Conservation (phyloP, 2,329 filamentous ascomycete genomes). For the Elsinoe arachidis region DNA sequence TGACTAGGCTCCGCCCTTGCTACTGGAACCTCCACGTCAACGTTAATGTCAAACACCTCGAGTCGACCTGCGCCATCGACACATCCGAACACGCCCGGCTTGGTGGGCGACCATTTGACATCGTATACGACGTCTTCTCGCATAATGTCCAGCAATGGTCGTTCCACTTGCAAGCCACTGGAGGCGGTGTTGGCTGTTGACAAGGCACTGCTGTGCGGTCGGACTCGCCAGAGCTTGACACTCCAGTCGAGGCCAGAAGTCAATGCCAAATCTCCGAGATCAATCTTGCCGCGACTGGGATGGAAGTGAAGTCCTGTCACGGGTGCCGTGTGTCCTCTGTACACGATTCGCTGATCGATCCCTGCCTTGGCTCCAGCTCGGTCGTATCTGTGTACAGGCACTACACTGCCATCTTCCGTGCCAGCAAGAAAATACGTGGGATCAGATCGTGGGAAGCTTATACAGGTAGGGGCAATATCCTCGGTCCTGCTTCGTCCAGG, state of each 20-base stretch:
- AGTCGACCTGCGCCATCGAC: conserved; percentile 88
- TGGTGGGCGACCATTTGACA: conserved; percentile 86
- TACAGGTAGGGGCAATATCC: conserved; percentile 86
- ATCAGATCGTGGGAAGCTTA: conserved; percentile 89
- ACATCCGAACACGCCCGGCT: conserved; percentile 87
- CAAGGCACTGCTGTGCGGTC: conserved; percentile 48
- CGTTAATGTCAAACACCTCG: conserved; percentile 90
- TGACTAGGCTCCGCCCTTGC: conserved; percentile 52
- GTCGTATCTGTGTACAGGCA: conserved; percentile 94
- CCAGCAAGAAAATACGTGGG: conserved; percentile 97
- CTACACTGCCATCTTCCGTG: conserved; percentile 92
- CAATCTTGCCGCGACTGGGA: conserved; percentile 80
- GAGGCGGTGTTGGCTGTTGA: conserved; percentile 12
- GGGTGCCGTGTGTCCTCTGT: conserved; percentile 82
- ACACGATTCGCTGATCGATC: conserved; percentile 79
- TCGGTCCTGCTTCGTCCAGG: conserved; percentile 72
- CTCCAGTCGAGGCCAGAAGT: conserved; percentile 95
- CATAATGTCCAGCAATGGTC: conserved; percentile 78
- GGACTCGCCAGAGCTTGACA: conserved; percentile 92
- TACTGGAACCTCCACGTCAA: conserved; percentile 86
- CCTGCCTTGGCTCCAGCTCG: conserved; percentile 94
- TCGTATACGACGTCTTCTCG: conserved; percentile 97
- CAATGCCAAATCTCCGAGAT: conserved; percentile 86
- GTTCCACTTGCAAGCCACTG: conserved; percentile 42
- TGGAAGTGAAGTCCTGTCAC: conserved; percentile 97